Evolutionary conservation across 1,284 basidiomycete genomes (phyloP).

Genomic region (Cutaneotrichosporon sp.): DNA sequence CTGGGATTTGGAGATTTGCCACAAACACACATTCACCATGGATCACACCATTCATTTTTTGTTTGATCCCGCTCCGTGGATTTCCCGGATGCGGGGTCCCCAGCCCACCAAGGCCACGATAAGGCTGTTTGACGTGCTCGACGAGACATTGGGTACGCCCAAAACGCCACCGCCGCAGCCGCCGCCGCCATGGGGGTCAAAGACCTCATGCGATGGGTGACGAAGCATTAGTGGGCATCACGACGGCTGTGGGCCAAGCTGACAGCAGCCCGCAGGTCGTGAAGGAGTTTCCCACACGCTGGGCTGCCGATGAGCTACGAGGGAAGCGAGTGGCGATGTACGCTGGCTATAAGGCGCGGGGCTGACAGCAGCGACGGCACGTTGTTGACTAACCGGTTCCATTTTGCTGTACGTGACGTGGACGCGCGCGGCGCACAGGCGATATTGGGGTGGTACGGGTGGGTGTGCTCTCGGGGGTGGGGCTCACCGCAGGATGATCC

Average conservation of each 20-base stretch:
- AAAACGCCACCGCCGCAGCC: background rate
- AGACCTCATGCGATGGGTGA: conserved; percentile 36
- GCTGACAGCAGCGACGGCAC: conserved; percentile 39
- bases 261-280: conserved; percentile 31
- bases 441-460: conserved; percentile 46
- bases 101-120: no score
- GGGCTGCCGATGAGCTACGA: conserved; percentile 29
- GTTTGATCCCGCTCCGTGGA: no score
- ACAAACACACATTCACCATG: background rate
- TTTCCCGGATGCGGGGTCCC: no score
- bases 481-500: conserved; percentile 34
- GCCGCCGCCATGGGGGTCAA: conserved; percentile 38
- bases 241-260: background rate
- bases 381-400: conserved; percentile 44
- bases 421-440: conserved; percentile 27
- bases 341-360: background rate
- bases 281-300: conserved; percentile 26
- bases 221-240: conserved; percentile 30
- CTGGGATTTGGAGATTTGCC: background rate
- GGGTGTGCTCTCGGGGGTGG: conserved; percentile 4
- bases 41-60: background rate
- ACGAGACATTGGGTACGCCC: no score
- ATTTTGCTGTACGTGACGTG: conserved; percentile 30
- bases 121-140: no score
- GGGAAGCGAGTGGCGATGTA: conserved; percentile 44